Percentiles rank a stretch among this genome's conserved stretches.
phyloP scores from a whole-genome alignment of 495 filamentous ascomycete genomes.

The Talaromyces proteolyticus region DNA sequence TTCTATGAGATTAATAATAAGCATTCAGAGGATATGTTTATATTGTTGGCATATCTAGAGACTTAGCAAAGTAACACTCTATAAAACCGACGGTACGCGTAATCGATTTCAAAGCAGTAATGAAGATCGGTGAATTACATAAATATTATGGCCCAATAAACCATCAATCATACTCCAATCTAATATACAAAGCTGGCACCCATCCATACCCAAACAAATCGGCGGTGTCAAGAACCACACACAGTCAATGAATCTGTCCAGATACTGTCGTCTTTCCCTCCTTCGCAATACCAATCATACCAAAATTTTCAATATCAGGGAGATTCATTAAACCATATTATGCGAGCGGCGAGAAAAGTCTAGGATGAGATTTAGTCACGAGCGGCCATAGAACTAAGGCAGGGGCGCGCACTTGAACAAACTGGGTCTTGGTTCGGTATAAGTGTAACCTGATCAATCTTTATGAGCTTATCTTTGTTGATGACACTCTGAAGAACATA shows the following conservation, averaged over 20 bases:
- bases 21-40: too few species aligned
- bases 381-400: not conserved
- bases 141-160: not conserved
- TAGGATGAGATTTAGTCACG: conserved; percentile 20
- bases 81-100: too few species aligned
- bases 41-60: too few species aligned
- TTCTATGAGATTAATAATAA: too few species aligned
- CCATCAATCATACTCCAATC: not conserved
- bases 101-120: too few species aligned
- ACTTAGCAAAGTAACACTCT: too few species aligned
- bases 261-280: not conserved
- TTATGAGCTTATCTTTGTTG: conserved; percentile 5
- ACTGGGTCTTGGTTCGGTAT: conserved; percentile 86
- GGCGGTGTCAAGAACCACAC: not conserved
- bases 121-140: too few species aligned
- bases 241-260: not conserved
- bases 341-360: conserved; percentile 70
- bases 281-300: too few species aligned
- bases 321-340: conserved; percentile 7
- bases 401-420: conserved; percentile 68
- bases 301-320: not conserved
- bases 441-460: conserved; percentile 71
- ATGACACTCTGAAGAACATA: conserved; percentile 35
- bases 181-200: not conserved
- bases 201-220: too few species aligned